Evolutionary conservation across 2,329 filamentous ascomycete species (phyloP), one percentile per base, ranked within the genome.

Genomic region (Ophiobolus disseminans): DNA sequence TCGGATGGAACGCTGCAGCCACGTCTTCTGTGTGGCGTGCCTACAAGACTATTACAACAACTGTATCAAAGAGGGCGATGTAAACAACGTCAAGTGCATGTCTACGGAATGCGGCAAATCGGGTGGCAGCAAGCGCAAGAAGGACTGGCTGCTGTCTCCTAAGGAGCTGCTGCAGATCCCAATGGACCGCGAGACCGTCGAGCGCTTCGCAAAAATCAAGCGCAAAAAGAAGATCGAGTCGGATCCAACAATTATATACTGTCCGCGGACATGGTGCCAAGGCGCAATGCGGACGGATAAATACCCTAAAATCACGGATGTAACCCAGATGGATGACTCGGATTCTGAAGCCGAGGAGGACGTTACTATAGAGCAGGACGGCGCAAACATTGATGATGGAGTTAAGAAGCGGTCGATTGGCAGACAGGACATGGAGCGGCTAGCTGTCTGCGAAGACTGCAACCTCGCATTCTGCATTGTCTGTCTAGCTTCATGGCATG

Each of bases 151-250:
- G 9, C 77, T 97, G 56, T 91, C 84, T 57, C 91, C 93, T 0
- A 90, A 88, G 64, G 92, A 97, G 73, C 82, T 97, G 32, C 77
- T 81, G 40, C 72, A 75, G 19, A 80, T 81, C 49, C 77, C 77
- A 2, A 58, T 81, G 11, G 58, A 73, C 7, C 82, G 87, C 49
- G 85, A 89, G 13, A 82, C 81, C 25, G 91, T 97, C 2, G 87
- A 90, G 65, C 87, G 94, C 45, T 99, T 95, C 69, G 89, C 96
- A 4, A 86, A 86, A 28, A 81, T 97, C 52, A 97, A 94, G 75
- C 90, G 96, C 66, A 97, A 97, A 76, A 90, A 89, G 57, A 89
- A 91, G 69, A 83, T 97, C 2, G 94, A 97, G 72, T 87, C 90
- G 0, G 92, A 97, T 73, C 95, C 92, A 66, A 88, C 86, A 49